Evolutionary conservation across 495 filamentous ascomycete species (phyloP).

Genomic region (Cladorrhinum samala): DNA sequence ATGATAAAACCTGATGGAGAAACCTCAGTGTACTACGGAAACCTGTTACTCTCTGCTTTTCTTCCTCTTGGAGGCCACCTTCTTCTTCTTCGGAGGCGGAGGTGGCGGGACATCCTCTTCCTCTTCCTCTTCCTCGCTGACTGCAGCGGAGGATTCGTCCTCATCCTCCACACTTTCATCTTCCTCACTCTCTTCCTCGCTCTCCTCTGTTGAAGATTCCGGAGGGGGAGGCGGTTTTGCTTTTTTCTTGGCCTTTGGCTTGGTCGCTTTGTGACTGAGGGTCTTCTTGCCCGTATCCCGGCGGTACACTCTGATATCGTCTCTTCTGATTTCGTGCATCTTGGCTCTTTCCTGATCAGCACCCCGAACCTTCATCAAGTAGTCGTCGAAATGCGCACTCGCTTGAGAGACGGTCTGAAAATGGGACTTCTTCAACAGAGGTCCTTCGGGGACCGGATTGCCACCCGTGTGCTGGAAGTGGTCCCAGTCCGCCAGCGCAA

Average conservation of each 20-base stretch:
- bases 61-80: neutral
- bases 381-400: neutral
- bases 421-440: neutral
- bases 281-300: neutral
- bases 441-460: neutral
- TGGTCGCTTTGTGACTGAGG: neutral
- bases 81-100: neutral
- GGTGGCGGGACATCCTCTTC: neutral
- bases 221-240: neutral
- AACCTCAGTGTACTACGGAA: neutral
- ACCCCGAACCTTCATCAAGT: neutral
- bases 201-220: neutral
- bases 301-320: neutral
- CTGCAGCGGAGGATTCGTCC: neutral
- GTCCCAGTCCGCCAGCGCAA: slow-evolving; percentile 20
- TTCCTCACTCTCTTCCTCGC: neutral
- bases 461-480: neutral
- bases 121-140: neutral
- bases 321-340: neutral
- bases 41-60: neutral
- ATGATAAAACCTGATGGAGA: too few species aligned
- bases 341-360: neutral
- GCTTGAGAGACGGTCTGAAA: neutral
- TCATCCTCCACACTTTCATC: neutral
- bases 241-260: neutral